Evolutionary conservation across 768 basidiomycete genomes (phyloP), one percentile per base, ranked within the genome.

Genomic region (Macrolepiota dolichaula): DNA sequence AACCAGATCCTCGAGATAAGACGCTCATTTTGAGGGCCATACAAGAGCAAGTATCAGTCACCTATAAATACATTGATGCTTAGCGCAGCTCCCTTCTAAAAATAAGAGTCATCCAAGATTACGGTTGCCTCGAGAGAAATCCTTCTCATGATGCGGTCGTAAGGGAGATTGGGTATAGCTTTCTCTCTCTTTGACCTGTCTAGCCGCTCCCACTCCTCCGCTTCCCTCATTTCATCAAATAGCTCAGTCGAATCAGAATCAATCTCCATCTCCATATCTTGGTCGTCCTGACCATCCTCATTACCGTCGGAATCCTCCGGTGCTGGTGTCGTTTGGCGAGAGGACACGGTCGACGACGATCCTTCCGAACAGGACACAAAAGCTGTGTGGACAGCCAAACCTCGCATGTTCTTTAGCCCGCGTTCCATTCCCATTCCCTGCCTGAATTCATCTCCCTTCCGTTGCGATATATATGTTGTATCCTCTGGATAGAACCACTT

Each of bases 401-500:
- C 1, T 49, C 47, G 22, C 25, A 7, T 24, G 7, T 24, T 11
- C 25, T 24, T 49, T 13, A 24, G 47, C 25, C 4, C 25, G 22
- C 2, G 6, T 10, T 13, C 40, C 40, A 42, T 13, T 12, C 15
- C 19, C 25, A 10, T 19, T 54, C 10, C 52, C 37, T 38, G 37
- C 5, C 32, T 9, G 19, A 5, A n/a, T 58, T 25, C 40, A 7
- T 19, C 35, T 50, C 35, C 32, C 9, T 24, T 37, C n/a, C 57
- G 17, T 24, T 9, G 36, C 22, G 22, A 29, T 37, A n/a, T 25
- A 2, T 9, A 19, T 37, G 15, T 37, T 22, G 17, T 24, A 36
- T 15, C 22, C 49, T 51, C 57, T 2, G 57, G 46, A 50, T 58
- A 58, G 36, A 50, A 49, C 57, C 57, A 58, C 25, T 27, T 58